Percentiles rank a stretch among this genome's conserved stretches.
Conservation (phyloP, 257 asterid genomes). For the Salvia splendens region DNA sequence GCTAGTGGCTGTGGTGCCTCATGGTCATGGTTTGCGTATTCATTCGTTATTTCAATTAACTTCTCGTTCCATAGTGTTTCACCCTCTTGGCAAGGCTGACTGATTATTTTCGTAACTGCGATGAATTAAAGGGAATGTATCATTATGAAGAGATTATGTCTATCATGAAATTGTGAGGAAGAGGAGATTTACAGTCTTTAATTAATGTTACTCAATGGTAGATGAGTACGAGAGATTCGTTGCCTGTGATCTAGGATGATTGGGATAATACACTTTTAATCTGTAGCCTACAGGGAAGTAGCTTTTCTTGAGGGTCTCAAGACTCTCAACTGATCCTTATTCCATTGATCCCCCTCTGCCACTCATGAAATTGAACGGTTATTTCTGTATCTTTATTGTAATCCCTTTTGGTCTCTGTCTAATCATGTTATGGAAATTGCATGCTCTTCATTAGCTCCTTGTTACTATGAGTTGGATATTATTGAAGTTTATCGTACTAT, state of each 20-base stretch:
- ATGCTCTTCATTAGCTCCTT: conserved; percentile 6
- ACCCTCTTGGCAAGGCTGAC: neutral
- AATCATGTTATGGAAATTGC: neutral
- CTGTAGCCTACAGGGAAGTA: neutral
- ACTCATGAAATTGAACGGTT: neutral
- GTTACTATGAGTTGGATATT: neutral
- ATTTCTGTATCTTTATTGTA: neutral
- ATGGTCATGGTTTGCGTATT: neutral
- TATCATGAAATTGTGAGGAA: neutral
- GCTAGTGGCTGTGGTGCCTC: neutral
- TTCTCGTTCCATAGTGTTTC: neutral
- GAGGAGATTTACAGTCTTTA: neutral
- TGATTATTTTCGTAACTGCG: neutral
- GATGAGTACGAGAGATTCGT: neutral
- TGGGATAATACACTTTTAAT: neutral
- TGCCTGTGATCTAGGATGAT: neutral
- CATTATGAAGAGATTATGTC: neutral
- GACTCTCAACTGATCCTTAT: neutral
- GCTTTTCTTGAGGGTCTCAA: neutral
- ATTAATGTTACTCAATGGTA: conserved; percentile 9
- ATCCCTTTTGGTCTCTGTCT: neutral
- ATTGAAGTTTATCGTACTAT: neutral
- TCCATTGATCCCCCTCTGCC: neutral
- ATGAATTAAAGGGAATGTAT: neutral
- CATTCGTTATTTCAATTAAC: neutral